phyloP scores from a whole-genome alignment of 352 stramenopile species.

The Globisporangium recalcitrans region DNA sequence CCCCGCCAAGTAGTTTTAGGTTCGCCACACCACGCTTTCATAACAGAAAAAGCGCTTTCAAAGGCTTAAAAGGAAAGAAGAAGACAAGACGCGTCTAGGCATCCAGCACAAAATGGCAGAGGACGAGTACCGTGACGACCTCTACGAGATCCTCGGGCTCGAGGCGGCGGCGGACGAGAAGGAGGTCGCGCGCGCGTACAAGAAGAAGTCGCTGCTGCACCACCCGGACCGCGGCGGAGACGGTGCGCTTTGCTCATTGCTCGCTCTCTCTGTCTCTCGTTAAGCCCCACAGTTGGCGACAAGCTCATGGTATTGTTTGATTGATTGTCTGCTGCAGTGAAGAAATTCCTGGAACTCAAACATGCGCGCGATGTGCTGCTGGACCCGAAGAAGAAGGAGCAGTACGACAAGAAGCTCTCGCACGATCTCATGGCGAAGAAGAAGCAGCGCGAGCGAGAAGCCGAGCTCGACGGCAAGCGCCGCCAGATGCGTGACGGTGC shows the following conservation, averaged over 20 bases:
- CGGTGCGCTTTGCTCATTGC: constrained; percentile 26
- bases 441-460: constrained; percentile 61
- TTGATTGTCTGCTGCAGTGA: constrained; percentile 40
- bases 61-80: too few relatives aligned
- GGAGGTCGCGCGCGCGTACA: constrained; percentile 74
- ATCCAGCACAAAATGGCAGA: constrained; percentile 21
- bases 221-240: constrained; percentile 80
- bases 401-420: constrained; percentile 79
- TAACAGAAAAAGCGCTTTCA: too few relatives aligned
- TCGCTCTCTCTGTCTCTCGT: neutral
- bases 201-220: constrained; percentile 74
- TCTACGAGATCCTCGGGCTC: constrained; percentile 77
- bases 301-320: neutral
- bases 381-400: constrained; percentile 73
- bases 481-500: constrained; percentile 61
- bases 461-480: constrained; percentile 49
- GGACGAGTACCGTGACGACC: constrained; percentile 40
- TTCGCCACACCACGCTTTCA: neutral
- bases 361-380: constrained; percentile 69
- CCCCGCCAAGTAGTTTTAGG: neutral
- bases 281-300: neutral
- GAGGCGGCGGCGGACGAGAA: constrained; percentile 58
- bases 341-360: constrained; percentile 81
- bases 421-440: constrained; percentile 56
- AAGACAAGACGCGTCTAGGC: too few relatives aligned